These are phyloP conservation scores for Alternaria arborescens DNA, from an alignment of 2,329 filamentous ascomycete species.

Conservation along the genomic window DNA sequence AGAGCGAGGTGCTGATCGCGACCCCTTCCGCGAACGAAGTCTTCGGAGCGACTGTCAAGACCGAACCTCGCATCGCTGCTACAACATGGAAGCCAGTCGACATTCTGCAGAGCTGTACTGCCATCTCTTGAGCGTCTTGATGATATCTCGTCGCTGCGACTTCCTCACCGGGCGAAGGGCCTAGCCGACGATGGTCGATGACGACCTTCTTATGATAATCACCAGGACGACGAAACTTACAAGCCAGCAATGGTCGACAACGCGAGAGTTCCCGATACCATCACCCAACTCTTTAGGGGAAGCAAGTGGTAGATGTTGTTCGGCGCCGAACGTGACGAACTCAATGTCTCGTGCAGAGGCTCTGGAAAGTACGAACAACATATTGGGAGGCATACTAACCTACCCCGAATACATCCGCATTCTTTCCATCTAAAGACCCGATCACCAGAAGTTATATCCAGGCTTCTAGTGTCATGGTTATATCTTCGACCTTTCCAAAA, in stretches of 20 bases:
- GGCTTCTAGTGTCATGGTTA: not conserved
- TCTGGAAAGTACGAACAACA: too few relatives aligned
- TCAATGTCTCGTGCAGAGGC: too few relatives aligned
- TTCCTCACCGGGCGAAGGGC: conserved; percentile 45
- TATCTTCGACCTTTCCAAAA: not conserved
- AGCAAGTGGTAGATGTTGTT: too few relatives aligned
- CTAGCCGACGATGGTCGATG: conserved; percentile 47
- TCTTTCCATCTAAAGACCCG: not conserved
- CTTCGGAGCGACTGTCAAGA: not conserved
- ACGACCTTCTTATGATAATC: conserved; percentile 56
- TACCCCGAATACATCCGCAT: not conserved
- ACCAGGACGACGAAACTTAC: conserved; percentile 53
- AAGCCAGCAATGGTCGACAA: conserved; percentile 52
- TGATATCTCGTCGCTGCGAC: conserved; percentile 41
- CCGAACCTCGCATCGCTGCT: not conserved
- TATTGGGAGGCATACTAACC: too few relatives aligned
- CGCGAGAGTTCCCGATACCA: conserved; percentile 45
- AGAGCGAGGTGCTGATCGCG: not conserved
- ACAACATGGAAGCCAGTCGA: conserved; percentile 55
- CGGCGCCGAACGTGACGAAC: too few relatives aligned
- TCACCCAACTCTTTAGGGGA: not conserved
- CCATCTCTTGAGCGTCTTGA: conserved; percentile 54
- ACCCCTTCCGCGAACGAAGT: not conserved
- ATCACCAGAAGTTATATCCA: too few relatives aligned
- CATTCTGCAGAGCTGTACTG: conserved; percentile 54